Evolutionary conservation across 2,329 filamentous ascomycete species (phyloP).

Genomic region (Emergomyces africanus): DNA sequence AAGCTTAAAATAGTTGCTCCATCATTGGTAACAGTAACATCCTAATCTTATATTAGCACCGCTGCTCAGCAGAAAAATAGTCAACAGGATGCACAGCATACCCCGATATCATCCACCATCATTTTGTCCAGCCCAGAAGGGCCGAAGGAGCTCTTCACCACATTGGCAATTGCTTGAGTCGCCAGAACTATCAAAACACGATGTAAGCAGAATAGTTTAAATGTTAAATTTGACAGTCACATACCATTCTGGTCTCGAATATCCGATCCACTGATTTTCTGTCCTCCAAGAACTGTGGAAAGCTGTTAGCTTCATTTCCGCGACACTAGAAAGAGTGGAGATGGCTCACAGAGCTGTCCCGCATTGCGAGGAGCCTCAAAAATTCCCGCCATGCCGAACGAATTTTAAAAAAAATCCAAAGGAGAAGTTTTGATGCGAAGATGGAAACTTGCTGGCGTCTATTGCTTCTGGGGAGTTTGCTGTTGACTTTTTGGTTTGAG

Average conservation of each 20-base stretch:
- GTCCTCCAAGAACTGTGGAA: conserved; percentile 66
- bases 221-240: conserved; percentile 16
- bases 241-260: conserved; percentile 93
- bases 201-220: conserved; percentile 7
- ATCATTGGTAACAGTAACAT: conserved; percentile 98
- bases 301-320: conserved; percentile 19
- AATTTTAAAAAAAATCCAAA: not conserved
- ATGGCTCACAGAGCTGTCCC: conserved; percentile 66
- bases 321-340: conserved; percentile 5
- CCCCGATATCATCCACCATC: conserved; percentile 99
- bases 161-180: conserved; percentile 94
- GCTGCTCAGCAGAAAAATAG: conserved; percentile 3
- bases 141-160: conserved; percentile 97
- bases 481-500: conserved; percentile 8
- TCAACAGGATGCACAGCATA: conserved; percentile 31
- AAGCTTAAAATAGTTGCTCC: conserved; percentile 92
- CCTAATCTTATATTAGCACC: conserved; percentile 38
- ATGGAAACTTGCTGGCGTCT: not conserved
- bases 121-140: conserved; percentile 98
- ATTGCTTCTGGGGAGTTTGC: not conserved
- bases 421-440: not conserved
- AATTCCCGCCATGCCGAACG: conserved; percentile 74
- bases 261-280: conserved; percentile 94
- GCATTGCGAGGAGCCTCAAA: conserved; percentile 88
- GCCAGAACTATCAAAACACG: conserved; percentile 54